phyloP scores from a whole-genome alignment of 352 stramenopile genomes.

The Globisporangium canariense region DNA sequence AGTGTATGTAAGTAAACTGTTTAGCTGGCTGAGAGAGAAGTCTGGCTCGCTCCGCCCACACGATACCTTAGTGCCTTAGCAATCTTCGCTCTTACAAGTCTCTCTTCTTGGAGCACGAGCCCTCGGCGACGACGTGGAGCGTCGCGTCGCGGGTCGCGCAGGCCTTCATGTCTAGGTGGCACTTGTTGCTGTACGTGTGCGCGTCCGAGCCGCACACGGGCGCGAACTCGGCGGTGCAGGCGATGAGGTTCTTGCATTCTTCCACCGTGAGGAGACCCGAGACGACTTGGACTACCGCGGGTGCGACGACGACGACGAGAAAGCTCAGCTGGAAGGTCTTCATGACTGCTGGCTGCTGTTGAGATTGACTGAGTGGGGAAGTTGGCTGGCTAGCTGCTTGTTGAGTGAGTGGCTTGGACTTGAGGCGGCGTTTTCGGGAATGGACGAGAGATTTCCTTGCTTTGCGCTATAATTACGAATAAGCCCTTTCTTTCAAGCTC shows the following conservation, averaged over 20 bases:
- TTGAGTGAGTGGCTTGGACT: neutral
- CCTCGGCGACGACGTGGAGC: neutral
- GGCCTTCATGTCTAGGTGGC: slow-evolving; percentile 8
- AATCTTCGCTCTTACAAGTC: neutral
- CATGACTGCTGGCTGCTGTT: neutral
- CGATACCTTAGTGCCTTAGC: neutral
- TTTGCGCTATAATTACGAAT: too few species aligned
- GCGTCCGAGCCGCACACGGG: slow-evolving; percentile 23
- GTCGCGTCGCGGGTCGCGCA: slow-evolving; percentile 13
- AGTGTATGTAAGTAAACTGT: too few species aligned
- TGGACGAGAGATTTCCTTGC: neutral
- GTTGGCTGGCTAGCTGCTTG: neutral
- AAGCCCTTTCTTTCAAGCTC: too few species aligned
- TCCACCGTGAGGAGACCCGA: neutral
- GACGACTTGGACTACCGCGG: neutral
- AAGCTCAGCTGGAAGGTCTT: neutral
- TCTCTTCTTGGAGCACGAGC: slow-evolving; percentile 3
- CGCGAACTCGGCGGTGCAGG: slow-evolving; percentile 1
- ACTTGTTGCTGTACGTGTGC: slow-evolving; percentile 23
- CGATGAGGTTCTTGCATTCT: slow-evolving; percentile 5
- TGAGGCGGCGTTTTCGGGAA: neutral
- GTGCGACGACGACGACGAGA: neutral
- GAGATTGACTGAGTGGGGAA: too few species aligned
- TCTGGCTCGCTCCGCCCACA: neutral
- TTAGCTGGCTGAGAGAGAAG: too few species aligned